Conservation (phyloP, 768 basidiomycete genomes). For the Aureoboletus auriporus region DNA sequence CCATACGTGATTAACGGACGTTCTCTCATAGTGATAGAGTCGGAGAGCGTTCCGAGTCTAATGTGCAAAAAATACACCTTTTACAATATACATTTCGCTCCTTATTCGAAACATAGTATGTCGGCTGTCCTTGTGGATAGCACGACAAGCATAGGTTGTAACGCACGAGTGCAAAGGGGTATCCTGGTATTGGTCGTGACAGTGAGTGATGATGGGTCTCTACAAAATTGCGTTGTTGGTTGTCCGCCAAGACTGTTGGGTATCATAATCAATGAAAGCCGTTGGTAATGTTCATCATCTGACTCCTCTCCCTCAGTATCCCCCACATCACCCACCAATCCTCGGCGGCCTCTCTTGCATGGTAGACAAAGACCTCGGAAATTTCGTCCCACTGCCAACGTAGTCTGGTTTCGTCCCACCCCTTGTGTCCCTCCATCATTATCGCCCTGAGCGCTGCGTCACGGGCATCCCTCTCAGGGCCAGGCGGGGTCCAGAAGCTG, state of each 20-base stretch:
- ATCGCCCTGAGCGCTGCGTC: slow-evolving; percentile 34
- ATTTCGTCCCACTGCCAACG: slow-evolving; percentile 54
- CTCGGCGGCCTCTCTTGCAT: slow-evolving; percentile 54
- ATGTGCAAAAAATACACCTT: neutral
- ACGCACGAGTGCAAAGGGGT: neutral
- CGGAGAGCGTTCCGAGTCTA: slow-evolving; percentile 2
- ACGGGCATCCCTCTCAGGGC: slow-evolving; percentile 43
- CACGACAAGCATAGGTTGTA: too few relatives aligned
- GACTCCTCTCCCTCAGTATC: slow-evolving; percentile 38
- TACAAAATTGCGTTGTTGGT: slow-evolving; percentile 1
- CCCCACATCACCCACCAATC: slow-evolving; percentile 70
- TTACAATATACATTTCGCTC: slow-evolving; percentile 11
- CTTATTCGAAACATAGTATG: too few relatives aligned
- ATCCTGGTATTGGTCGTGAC: neutral
- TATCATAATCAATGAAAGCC: slow-evolving; percentile 7
- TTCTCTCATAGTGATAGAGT: slow-evolving; percentile 14
- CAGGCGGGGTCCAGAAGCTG: slow-evolving; percentile 41
- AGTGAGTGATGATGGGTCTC: slow-evolving; percentile 3
- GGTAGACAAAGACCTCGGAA: slow-evolving; percentile 49
- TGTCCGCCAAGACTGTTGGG: slow-evolving; percentile 3
- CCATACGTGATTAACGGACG: slow-evolving; percentile 46
- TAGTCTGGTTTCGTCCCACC: slow-evolving; percentile 48
- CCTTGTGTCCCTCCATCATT: slow-evolving; percentile 25
- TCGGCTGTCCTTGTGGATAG: too few relatives aligned
- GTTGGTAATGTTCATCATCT: slow-evolving; percentile 1